phyloP scores from a whole-genome alignment of 345 rosid species.

The Eucalyptus polyanthemos region DNA sequence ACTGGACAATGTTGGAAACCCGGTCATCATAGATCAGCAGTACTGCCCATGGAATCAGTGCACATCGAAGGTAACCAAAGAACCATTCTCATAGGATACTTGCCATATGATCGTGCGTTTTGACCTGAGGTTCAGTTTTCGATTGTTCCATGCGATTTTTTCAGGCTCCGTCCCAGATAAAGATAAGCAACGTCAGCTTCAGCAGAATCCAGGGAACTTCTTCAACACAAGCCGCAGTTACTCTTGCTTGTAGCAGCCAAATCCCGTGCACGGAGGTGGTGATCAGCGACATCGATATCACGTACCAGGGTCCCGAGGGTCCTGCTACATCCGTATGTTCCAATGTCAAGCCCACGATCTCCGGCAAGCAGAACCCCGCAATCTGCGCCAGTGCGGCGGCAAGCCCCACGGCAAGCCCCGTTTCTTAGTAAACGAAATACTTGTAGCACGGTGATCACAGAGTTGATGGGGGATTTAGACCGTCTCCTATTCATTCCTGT shows the following conservation, averaged over 20 bases:
- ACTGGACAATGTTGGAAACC: conserved; percentile 12
- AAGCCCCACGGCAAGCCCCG: not conserved
- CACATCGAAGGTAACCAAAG: not conserved
- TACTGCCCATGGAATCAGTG: conserved; percentile 18
- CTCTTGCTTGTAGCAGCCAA: conserved; percentile 28
- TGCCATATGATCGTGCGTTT: not conserved
- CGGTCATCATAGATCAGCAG: conserved; percentile 22
- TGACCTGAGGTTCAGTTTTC: not conserved
- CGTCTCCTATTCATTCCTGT: not conserved
- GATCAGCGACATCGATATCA: not conserved
- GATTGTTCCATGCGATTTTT: not conserved
- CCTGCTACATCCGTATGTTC: not conserved
- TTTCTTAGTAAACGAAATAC: not conserved
- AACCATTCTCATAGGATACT: not conserved
- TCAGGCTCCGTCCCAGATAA: not conserved
- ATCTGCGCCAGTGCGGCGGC: not conserved
- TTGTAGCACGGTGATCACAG: not conserved
- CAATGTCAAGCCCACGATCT: not conserved
- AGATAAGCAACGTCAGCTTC: conserved; percentile 26
- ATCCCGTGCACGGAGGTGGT: conserved; percentile 4
- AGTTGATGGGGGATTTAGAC: not conserved
- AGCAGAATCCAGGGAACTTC: conserved; percentile 35
- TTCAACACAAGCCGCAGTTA: conserved; percentile 17
- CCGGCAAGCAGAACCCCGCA: conserved; percentile 1
- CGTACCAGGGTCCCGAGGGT: not conserved